phyloP scores from a whole-genome alignment of 2,329 filamentous ascomycete species.

The Colletotrichum chrysophilum region DNA sequence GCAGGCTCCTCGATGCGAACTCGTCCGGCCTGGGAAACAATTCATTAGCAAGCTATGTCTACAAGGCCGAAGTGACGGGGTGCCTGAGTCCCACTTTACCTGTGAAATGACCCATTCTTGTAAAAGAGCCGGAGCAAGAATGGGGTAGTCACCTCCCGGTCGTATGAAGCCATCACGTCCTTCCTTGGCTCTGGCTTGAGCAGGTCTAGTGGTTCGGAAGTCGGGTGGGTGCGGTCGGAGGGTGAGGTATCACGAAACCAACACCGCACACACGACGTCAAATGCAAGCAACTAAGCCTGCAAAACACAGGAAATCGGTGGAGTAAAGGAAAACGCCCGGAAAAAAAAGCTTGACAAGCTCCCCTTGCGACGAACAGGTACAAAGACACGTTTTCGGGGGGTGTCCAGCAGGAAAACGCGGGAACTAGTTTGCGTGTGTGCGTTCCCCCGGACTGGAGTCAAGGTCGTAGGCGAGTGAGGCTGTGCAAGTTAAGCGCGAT shows the following conservation, averaged over 20 bases:
- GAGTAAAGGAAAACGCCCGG: not conserved
- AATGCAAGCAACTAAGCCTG: not conserved
- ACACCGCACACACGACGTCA: not conserved
- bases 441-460: conserved; percentile 16
- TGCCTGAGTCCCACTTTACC: conserved; percentile 45
- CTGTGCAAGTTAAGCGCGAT: conserved; percentile 23
- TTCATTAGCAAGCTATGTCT: not conserved
- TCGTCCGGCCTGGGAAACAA: conserved; percentile 66
- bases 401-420: not conserved
- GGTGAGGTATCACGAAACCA: not conserved
- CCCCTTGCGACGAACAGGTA: conserved; percentile 20
- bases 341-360: conserved; percentile 15
- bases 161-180: conserved; percentile 29
- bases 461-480: conserved; percentile 23
- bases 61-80: conserved; percentile 20
- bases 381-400: conserved; percentile 13
- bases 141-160: conserved; percentile 75
- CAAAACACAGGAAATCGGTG: not conserved
- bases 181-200: not conserved
- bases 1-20: conserved; percentile 65
- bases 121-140: conserved; percentile 90
- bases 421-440: conserved; percentile 9
- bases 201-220: not conserved
- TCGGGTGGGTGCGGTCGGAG: not conserved
- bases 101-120: conserved; percentile 74